phyloP scores from a whole-genome alignment of 1,284 basidiomycete species.

The Papiliotrema flavescens region DNA sequence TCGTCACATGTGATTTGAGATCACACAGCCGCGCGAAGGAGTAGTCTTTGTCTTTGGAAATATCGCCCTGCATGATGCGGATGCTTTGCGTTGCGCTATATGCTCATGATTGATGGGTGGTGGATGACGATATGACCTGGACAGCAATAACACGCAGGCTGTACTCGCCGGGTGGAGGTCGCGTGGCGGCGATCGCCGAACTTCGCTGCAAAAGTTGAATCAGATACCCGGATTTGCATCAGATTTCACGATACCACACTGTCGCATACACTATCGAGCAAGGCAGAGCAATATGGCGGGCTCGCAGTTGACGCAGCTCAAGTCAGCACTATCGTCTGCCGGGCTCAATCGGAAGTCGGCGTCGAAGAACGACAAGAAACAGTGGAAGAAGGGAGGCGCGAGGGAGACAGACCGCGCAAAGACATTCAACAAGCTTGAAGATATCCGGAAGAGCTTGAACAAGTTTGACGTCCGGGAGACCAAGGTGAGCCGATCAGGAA shows the following conservation, averaged over 20 bases:
- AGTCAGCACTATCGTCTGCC: constrained; percentile 70
- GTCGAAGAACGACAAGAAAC: constrained; percentile 59
- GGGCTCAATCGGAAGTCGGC: constrained; percentile 62
- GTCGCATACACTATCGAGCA: not conserved
- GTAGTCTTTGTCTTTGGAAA: constrained; percentile 59
- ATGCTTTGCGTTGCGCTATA: not conserved
- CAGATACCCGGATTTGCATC: not conserved
- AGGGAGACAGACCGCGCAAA: constrained; percentile 73
- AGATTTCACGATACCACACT: not conserved
- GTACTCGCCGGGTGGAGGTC: not conserved
- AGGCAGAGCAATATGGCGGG: constrained; percentile 34
- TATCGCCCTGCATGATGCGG: constrained; percentile 26
- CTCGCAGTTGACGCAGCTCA: constrained; percentile 82
- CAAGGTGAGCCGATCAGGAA: constrained; percentile 49
- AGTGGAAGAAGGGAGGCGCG: constrained; percentile 58
- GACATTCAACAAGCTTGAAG: constrained; percentile 71
- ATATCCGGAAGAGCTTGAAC: constrained; percentile 82
- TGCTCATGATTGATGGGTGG: not conserved
- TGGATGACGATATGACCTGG: not conserved
- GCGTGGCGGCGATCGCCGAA: not conserved
- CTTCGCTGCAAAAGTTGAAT: not conserved
- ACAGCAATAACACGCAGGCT: not conserved
- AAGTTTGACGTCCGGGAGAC: constrained; percentile 91
- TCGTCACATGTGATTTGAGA: constrained; percentile 76
- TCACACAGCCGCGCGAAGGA: constrained; percentile 85